These are phyloP conservation scores for Backusella circina DNA, from an alignment of 192 early-diverging fungal species.

Conservation along the genomic window DNA sequence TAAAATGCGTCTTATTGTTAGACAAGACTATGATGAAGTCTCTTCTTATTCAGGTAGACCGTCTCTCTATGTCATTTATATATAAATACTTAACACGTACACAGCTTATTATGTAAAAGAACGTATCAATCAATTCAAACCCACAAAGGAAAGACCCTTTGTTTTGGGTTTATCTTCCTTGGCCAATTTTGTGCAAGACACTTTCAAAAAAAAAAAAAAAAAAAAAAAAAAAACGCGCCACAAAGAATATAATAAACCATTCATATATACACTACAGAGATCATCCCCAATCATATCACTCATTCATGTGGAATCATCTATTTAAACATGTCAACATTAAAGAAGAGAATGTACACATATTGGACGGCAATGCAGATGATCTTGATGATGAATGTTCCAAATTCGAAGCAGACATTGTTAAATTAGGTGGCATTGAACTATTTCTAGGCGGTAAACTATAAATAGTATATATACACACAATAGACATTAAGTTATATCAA, in stretches of 20 bases:
- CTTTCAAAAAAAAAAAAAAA: too few relatives aligned
- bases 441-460: conserved; percentile 72
- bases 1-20: conserved; percentile 74
- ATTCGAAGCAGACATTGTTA: conserved; percentile 78
- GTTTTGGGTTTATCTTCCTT: conserved; percentile 86
- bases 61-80: too few relatives aligned
- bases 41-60: conserved; percentile 63
- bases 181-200: too few relatives aligned
- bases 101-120: conserved; percentile 78
- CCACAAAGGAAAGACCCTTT: conserved; percentile 72
- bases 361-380: conserved; percentile 81
- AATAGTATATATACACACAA: too few relatives aligned
- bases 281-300: conserved; percentile 87
- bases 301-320: conserved; percentile 89
- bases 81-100: not conserved
- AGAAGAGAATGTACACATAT: conserved; percentile 80
- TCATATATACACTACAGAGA: conserved; percentile 38
- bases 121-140: conserved; percentile 77
- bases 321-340: conserved; percentile 86
- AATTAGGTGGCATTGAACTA: conserved; percentile 82
- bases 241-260: too few relatives aligned
- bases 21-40: conserved; percentile 67
- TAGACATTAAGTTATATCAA: not conserved
- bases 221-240: conserved; percentile 26
- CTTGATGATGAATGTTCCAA: conserved; percentile 75